phyloP scores from a whole-genome alignment of 2,329 filamentous ascomycete species.

The Tolypocladium capitatum region DNA sequence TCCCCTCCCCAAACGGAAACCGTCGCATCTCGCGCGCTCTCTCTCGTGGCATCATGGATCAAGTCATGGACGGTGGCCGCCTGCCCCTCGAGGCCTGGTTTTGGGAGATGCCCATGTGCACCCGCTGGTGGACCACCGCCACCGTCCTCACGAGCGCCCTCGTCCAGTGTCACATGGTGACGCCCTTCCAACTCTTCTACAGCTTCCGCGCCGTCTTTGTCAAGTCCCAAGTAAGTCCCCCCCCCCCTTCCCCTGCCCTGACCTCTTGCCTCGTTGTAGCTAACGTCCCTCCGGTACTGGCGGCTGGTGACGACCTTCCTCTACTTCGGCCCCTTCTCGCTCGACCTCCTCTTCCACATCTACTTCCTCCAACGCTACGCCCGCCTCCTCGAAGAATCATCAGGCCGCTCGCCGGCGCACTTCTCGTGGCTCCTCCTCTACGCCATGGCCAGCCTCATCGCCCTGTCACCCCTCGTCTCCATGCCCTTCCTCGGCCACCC shows the following conservation, averaged over 20 bases:
- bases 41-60: slow-evolving; percentile 33
- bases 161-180: slow-evolving; percentile 86
- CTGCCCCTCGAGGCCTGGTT: slow-evolving; percentile 95
- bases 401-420: slow-evolving; percentile 79
- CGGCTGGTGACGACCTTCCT: slow-evolving; percentile 90
- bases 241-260: background rate
- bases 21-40: background rate
- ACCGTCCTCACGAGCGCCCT: slow-evolving; percentile 77
- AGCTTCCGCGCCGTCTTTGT: slow-evolving; percentile 84
- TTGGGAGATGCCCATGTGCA: slow-evolving; percentile 95
- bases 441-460: slow-evolving; percentile 64
- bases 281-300: slow-evolving; percentile 60
- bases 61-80: slow-evolving; percentile 46
- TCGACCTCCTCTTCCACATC: slow-evolving; percentile 93
- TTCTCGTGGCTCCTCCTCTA: slow-evolving; percentile 93
- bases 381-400: slow-evolving; percentile 85
- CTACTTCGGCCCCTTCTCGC: slow-evolving; percentile 87
- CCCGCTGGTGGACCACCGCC: slow-evolving; percentile 91
- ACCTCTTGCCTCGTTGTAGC: background rate
- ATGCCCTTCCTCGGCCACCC: slow-evolving; percentile 93
- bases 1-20: background rate
- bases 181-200: slow-evolving; percentile 93
- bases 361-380: slow-evolving; percentile 98
- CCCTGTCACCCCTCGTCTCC: slow-evolving; percentile 73
- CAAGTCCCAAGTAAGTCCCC: slow-evolving; percentile 65